These are phyloP conservation scores for Penicillium hesseltinei DNA, from an alignment of 2,329 filamentous ascomycete species.

Conservation along the genomic window DNA sequence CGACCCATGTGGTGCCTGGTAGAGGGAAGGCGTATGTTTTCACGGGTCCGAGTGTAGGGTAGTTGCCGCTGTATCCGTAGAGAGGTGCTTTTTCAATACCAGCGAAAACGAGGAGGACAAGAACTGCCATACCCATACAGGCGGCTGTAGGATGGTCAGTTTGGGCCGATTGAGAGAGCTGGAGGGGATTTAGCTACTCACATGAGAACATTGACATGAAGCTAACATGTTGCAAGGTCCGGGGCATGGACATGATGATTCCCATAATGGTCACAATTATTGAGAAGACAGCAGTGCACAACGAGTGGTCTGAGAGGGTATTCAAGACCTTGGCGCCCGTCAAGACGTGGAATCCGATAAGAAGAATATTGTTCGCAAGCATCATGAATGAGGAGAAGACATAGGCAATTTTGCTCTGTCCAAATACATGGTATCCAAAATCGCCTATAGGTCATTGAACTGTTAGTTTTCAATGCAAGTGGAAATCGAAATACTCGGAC, in stretches of 20 bases:
- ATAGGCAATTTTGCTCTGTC: constrained; percentile 46
- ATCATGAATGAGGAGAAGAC: constrained; percentile 43
- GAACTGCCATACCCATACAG: constrained; percentile 50
- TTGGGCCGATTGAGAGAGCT: no score
- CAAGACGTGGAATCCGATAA: constrained; percentile 52
- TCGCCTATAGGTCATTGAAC: constrained; percentile 31
- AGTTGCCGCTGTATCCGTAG: constrained; percentile 49
- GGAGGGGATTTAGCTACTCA: constrained; percentile 7
- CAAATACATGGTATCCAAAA: constrained; percentile 50
- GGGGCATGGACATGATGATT: constrained; percentile 47
- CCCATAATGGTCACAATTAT: constrained; percentile 49
- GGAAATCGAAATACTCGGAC: background rate
- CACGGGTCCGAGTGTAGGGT: constrained; percentile 45
- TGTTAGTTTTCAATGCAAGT: background rate
- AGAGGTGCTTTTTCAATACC: constrained; percentile 48
- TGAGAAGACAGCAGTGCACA: constrained; percentile 51
- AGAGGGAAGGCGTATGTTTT: constrained; percentile 50
- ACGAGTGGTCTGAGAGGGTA: constrained; percentile 49
- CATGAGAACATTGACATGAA: constrained; percentile 53
- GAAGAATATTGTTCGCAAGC: constrained; percentile 53
- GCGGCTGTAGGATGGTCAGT: constrained; percentile 29
- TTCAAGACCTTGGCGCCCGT: constrained; percentile 52
- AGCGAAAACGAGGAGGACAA: constrained; percentile 51
- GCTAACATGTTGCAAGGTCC: constrained; percentile 49
- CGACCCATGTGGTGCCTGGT: constrained; percentile 48